phyloP scores from a whole-genome alignment of 2,329 filamentous ascomycete species.

The Colletotrichum gloeosporioides region DNA sequence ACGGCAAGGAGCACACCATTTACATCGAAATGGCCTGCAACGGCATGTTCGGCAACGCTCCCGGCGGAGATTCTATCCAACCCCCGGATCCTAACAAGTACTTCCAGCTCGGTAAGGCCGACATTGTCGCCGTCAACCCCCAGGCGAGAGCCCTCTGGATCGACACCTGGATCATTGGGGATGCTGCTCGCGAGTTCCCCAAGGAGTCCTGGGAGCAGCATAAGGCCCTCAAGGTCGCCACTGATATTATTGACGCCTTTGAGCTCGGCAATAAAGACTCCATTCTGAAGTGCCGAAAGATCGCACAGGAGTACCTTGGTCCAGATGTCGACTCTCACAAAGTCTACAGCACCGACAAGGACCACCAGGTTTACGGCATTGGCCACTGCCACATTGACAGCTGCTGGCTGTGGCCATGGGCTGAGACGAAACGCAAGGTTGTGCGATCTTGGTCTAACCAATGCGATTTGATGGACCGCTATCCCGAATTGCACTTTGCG shows the following conservation, averaged over 20 bases:
- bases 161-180: constrained; percentile 95
- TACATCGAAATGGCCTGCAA: constrained; percentile 99
- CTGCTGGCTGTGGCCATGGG: constrained; percentile 99
- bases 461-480: constrained; percentile 92
- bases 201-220: constrained; percentile 88
- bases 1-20: constrained; percentile 86
- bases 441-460: constrained; percentile 96
- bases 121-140: constrained; percentile 88
- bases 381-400: constrained; percentile 98
- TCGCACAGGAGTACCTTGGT: constrained; percentile 84
- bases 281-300: constrained; percentile 79
- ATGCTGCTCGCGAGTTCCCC: constrained; percentile 91
- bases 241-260: constrained; percentile 89
- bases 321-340: constrained; percentile 79
- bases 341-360: constrained; percentile 79
- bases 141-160: constrained; percentile 83
- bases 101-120: constrained; percentile 77
- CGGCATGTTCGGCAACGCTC: constrained; percentile 94
- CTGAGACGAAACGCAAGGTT: constrained; percentile 96
- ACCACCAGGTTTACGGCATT: constrained; percentile 83
- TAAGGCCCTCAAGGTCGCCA: constrained; percentile 81
- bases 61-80: constrained; percentile 84
- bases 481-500: constrained; percentile 91
- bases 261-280: constrained; percentile 80
- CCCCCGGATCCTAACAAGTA: constrained; percentile 86